These are phyloP conservation scores for Neurospora sublineolata DNA, from an alignment of 495 filamentous ascomycete species.

Conservation along the genomic window DNA sequence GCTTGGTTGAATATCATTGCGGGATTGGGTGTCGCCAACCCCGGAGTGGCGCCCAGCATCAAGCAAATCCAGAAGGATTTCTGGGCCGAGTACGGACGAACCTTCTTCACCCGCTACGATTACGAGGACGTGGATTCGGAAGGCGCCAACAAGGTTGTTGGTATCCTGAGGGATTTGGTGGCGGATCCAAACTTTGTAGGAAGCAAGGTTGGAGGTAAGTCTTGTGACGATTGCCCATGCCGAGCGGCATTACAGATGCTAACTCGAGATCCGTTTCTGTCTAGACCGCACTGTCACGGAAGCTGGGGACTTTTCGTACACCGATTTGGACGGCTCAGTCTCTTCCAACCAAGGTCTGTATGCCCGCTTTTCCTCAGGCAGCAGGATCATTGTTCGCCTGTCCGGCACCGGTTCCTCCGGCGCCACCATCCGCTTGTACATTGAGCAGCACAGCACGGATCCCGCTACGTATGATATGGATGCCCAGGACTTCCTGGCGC, in stretches of 20 bases:
- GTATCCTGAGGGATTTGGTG: slow-evolving; percentile 60
- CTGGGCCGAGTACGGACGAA: slow-evolving; percentile 92
- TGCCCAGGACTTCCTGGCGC: slow-evolving; percentile 89
- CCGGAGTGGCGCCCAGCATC: slow-evolving; percentile 70
- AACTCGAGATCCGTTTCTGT: background rate
- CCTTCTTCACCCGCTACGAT: slow-evolving; percentile 98
- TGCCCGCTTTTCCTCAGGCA: slow-evolving; percentile 88
- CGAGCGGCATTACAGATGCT: background rate
- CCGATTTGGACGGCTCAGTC: slow-evolving; percentile 89
- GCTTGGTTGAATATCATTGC: slow-evolving; percentile 99
- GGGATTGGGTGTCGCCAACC: slow-evolving; percentile 73
- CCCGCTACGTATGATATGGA: slow-evolving; percentile 58
- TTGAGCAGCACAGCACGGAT: slow-evolving; percentile 81
- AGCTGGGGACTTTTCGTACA: slow-evolving; percentile 94
- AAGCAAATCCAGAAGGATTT: slow-evolving; percentile 92
- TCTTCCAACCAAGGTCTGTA: slow-evolving; percentile 93
- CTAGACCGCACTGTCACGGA: slow-evolving; percentile 66
- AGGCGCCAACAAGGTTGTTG: slow-evolving; percentile 79
- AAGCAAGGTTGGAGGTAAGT: slow-evolving; percentile 59
- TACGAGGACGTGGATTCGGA: slow-evolving; percentile 89
- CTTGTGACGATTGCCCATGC: background rate
- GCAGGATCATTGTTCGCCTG: slow-evolving; percentile 83
- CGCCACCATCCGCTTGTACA: slow-evolving; percentile 90
- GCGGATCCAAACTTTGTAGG: slow-evolving; percentile 61
- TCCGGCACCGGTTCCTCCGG: slow-evolving; percentile 92